Percentiles rank a stretch among this genome's conserved stretches.
phyloP scores from a whole-genome alignment of 345 rosid genomes.

The Crucihimalaya himalaica region DNA sequence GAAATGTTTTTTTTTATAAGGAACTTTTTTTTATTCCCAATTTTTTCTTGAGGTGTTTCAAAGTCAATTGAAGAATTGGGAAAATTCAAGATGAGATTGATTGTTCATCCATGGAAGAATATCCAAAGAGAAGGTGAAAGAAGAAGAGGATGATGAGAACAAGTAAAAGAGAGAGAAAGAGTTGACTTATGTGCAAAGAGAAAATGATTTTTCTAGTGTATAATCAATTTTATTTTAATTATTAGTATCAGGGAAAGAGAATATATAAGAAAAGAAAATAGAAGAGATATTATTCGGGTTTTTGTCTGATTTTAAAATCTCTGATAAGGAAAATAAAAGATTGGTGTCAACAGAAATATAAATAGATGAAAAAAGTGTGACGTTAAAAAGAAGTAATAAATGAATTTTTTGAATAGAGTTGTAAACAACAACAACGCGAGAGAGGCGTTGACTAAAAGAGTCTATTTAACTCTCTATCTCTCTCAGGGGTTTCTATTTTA shows the following conservation, averaged over 20 bases:
- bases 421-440: neutral
- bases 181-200: constrained; percentile 60
- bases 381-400: constrained; percentile 34
- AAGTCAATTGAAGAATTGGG: constrained; percentile 17
- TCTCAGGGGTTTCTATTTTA: constrained; percentile 31
- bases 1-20: neutral
- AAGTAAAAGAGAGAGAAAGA: constrained; percentile 38
- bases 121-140: constrained; percentile 19
- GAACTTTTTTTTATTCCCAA: neutral
- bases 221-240: constrained; percentile 3
- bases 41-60: neutral
- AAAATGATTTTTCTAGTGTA: constrained; percentile 18
- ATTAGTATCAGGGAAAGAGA: neutral
- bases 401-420: neutral
- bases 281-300: constrained; percentile 30
- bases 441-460: constrained; percentile 35
- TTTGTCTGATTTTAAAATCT: neutral
- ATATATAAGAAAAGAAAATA: constrained; percentile 17
- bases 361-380: neutral
- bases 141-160: constrained; percentile 20
- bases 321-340: neutral
- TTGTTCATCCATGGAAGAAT: constrained; percentile 11
- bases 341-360: constrained; percentile 15
- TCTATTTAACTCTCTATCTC: constrained; percentile 9
- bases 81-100: constrained; percentile 2